Conservation (phyloP, 768 basidiomycete genomes). For the Amanita polypyramis region DNA sequence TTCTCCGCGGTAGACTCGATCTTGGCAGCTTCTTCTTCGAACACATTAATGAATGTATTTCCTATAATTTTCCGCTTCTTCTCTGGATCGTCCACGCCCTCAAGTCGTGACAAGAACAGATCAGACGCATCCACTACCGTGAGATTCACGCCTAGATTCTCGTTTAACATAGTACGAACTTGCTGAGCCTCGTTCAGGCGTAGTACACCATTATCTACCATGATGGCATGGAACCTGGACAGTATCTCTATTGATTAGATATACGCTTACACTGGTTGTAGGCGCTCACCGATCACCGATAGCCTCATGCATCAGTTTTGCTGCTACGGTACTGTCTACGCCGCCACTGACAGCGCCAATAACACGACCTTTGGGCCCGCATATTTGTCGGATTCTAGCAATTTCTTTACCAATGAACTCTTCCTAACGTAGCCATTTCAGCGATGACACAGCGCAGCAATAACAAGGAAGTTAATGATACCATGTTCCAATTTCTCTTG, state of each 20-base stretch:
- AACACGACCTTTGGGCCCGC: constrained; percentile 88
- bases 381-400: constrained; percentile 63
- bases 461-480: constrained; percentile 18
- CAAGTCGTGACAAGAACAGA: constrained; percentile 64
- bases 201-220: constrained; percentile 98
- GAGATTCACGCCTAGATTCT: constrained; percentile 90
- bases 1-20: constrained; percentile 48
- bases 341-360: constrained; percentile 97
- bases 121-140: constrained; percentile 95
- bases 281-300: constrained; percentile 97
- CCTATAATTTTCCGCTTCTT: constrained; percentile 73
- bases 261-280: too few species aligned
- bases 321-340: too few species aligned
- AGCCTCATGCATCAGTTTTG: constrained; percentile 99
- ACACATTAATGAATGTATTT: constrained; percentile 97
- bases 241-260: background rate
- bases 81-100: background rate
- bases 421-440: constrained; percentile 42
- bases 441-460: constrained; percentile 5
- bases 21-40: constrained; percentile 88
- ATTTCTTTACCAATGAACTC: constrained; percentile 68
- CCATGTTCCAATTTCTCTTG: constrained; percentile 88
- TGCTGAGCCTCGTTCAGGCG: constrained; percentile 85
- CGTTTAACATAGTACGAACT: constrained; percentile 88
- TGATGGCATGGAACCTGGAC: constrained; percentile 73